A percentile compares a stretch with the other conserved stretches of the same genome.
Evolutionary conservation across 139 green algal genomes (phyloP).

Genomic region (Chlorella vulgaris): DNA sequence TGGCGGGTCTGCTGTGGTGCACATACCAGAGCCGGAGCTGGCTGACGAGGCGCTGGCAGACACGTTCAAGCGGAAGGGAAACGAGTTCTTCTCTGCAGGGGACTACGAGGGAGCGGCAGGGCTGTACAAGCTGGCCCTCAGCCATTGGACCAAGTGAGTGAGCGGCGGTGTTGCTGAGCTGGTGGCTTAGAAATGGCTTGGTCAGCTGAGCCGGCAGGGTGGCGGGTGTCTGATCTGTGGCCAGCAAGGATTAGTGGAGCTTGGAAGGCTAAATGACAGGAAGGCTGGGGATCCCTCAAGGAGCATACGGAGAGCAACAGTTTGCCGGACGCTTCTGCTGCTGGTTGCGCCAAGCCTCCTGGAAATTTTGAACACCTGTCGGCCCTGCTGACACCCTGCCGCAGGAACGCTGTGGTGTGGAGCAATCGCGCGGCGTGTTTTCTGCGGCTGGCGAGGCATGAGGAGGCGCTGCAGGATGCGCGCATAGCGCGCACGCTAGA

Average conservation of each 20-base stretch:
- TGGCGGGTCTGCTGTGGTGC: not conserved
- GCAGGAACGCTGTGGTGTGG: conserved; percentile 48
- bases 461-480: conserved; percentile 50
- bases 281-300: too few species aligned
- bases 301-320: too few species aligned
- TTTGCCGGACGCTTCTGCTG: too few species aligned
- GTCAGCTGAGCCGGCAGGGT: not conserved
- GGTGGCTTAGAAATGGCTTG: not conserved
- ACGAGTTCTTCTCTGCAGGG: conserved; percentile 28
- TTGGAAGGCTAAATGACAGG: too few species aligned
- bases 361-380: not conserved
- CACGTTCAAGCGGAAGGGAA: conserved; percentile 32
- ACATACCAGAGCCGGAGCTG: not conserved
- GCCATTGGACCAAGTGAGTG: conserved; percentile 31
- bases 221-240: not conserved
- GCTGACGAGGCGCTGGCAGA: conserved; percentile 18
- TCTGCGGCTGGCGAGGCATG: conserved; percentile 22
- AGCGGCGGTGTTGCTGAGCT: not conserved
- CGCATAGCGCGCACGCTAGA: conserved; percentile 36
- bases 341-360: too few species aligned
- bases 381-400: not conserved
- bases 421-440: conserved; percentile 49
- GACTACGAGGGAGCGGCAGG: conserved; percentile 11
- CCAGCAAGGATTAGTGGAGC: too few species aligned
- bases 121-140: conserved; percentile 26